Evolutionary conservation across 164 flowering plant genomes (phyloP).

Genomic region (Vitis amurensis): DNA sequence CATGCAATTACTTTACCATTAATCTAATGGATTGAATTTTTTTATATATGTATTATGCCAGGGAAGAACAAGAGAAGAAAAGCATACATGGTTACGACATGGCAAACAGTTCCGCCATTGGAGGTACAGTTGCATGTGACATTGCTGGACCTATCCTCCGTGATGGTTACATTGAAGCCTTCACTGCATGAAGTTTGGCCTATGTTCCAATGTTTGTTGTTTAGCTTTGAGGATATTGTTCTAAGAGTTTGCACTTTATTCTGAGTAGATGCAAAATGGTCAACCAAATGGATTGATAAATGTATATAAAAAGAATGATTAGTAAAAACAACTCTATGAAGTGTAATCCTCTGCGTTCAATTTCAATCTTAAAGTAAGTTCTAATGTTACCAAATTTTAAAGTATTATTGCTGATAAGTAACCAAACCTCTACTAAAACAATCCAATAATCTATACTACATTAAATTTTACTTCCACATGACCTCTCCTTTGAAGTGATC

Average conservation of each 20-base stretch:
- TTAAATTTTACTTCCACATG: no score
- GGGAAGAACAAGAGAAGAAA: neutral
- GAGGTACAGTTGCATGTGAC: slow-evolving; percentile 44
- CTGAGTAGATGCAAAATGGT: neutral
- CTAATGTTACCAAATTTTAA: no score
- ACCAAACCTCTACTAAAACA: no score
- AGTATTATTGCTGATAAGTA: no score
- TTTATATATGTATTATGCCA: neutral
- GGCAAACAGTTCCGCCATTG: slow-evolving; percentile 32
- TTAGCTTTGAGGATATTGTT: slow-evolving; percentile 30
- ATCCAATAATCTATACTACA: no score
- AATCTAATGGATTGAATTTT: no score
- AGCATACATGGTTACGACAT: slow-evolving; percentile 33
- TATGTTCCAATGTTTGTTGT: slow-evolving; percentile 23
- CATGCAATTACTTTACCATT: no score
- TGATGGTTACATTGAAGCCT: neutral
- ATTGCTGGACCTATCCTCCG: neutral
- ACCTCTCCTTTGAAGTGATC: no score
- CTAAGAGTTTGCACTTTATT: slow-evolving; percentile 35
- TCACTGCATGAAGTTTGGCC: slow-evolving; percentile 23
- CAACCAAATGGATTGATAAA: neutral
- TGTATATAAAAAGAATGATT: neutral
- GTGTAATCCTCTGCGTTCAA: no score
- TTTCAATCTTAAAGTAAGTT: no score
- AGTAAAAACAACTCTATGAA: no score